These are phyloP conservation scores for Paraurostyla sp. DNA, from an alignment of 73 alveolate species.

Conservation along the genomic window DNA sequence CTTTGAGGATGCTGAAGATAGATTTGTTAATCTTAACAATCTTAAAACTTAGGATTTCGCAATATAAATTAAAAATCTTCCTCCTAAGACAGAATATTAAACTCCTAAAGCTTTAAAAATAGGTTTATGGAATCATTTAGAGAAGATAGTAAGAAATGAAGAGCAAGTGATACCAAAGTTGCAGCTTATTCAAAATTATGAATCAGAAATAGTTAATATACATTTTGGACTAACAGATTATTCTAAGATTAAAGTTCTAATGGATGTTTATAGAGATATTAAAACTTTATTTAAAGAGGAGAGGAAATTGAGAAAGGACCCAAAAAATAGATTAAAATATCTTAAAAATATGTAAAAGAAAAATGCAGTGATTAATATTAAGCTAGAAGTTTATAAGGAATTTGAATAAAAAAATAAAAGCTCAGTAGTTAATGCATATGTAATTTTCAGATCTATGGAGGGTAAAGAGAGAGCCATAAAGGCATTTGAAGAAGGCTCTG, in stretches of 20 bases:
- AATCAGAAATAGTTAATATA: constrained; percentile 8
- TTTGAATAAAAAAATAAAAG: not conserved
- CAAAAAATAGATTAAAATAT: not conserved
- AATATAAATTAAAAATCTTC: constrained; percentile 33
- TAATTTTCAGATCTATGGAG: constrained; percentile 59
- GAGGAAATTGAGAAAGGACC: not conserved
- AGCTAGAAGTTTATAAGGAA: not conserved
- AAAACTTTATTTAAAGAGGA: not conserved
- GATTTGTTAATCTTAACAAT: not conserved
- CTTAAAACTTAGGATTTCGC: constrained; percentile 63
- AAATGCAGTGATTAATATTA: not conserved
- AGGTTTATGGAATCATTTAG: constrained; percentile 55
- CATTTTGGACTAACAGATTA: constrained; percentile 56
- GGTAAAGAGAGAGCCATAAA: constrained; percentile 42
- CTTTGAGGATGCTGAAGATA: constrained; percentile 53
- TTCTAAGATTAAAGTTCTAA: not conserved
- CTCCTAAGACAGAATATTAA: not conserved
- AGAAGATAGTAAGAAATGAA: not conserved
- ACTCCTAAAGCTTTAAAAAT: constrained; percentile 2
- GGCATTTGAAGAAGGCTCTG: not conserved
- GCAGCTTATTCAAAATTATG: not conserved
- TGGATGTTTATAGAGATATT: constrained; percentile 18
- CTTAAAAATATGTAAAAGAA: not conserved
- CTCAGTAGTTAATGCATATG: constrained; percentile 53
- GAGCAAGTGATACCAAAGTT: not conserved